Conservation (phyloP, 805 yeast genomes). For the Kodamaea fukazawae region DNA sequence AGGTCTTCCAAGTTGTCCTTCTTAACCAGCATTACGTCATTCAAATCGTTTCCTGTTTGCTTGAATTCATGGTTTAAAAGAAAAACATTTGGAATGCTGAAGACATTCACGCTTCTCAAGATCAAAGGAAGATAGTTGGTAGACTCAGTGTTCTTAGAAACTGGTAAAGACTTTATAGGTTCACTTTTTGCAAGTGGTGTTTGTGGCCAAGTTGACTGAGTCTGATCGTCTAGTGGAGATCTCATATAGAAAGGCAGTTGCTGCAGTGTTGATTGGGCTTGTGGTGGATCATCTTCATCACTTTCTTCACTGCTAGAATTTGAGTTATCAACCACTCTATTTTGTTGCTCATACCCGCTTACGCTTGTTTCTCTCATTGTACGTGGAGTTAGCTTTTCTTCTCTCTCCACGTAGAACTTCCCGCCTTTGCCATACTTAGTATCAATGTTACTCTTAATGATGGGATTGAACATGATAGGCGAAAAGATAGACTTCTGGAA, state of each 20-base stretch:
- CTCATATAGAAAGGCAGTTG: no score
- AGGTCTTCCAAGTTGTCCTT: conserved; percentile 29
- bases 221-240: no score
- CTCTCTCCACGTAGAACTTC: conserved; percentile 65
- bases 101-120: conserved; percentile 59
- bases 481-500: conserved; percentile 61
- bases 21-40: conserved; percentile 31
- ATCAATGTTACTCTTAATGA: conserved; percentile 72
- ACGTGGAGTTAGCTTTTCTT: conserved; percentile 16
- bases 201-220: conserved; percentile 4
- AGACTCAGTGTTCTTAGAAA: conserved; percentile 24
- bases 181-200: background rate
- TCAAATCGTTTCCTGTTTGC: conserved; percentile 19
- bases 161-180: background rate
- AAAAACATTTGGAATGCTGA: conserved; percentile 58
- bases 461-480: conserved; percentile 78
- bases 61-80: conserved; percentile 22
- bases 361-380: conserved; percentile 17
- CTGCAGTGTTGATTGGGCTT: background rate
- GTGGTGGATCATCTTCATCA: conserved; percentile 34
- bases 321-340: conserved; percentile 18
- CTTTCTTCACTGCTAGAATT: conserved; percentile 23
- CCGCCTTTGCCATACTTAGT: conserved; percentile 89
- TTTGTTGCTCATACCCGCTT: conserved; percentile 33
- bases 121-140: conserved; percentile 69